Evolutionary conservation across 2,329 filamentous ascomycete species (phyloP).

Genomic region (Monilinia vaccinii-corymbosi): DNA sequence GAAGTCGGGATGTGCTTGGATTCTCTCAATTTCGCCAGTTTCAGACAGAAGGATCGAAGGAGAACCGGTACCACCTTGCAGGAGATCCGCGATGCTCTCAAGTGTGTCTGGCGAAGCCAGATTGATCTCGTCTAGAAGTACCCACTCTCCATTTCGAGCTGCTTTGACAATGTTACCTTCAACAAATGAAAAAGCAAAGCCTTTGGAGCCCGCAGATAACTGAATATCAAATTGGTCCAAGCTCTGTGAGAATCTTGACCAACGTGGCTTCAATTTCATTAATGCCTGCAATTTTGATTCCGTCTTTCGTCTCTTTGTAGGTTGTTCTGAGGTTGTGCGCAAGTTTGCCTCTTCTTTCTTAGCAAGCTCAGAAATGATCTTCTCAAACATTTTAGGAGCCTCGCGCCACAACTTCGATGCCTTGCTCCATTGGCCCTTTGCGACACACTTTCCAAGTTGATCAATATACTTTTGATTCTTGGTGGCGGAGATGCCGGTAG

Average conservation of each 20-base stretch:
- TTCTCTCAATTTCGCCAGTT: constrained; percentile 83
- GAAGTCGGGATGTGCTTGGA: constrained; percentile 85
- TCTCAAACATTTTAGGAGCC: constrained; percentile 77
- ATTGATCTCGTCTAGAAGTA: constrained; percentile 95
- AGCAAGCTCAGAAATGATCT: constrained; percentile 50
- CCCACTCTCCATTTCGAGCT: constrained; percentile 93
- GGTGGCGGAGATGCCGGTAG: constrained; percentile 74
- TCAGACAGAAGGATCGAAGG: constrained; percentile 88
- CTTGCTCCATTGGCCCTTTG: constrained; percentile 78
- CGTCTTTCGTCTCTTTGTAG: constrained; percentile 59
- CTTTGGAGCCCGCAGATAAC: constrained; percentile 60
- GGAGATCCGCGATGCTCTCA: constrained; percentile 83
- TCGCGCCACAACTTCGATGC: constrained; percentile 81
- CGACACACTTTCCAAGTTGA: constrained; percentile 68
- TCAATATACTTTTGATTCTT: constrained; percentile 85
- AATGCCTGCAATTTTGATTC: constrained; percentile 58
- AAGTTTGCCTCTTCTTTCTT: constrained; percentile 33
- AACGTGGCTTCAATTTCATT: constrained; percentile 52
- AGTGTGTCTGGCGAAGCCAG: constrained; percentile 89
- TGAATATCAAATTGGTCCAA: constrained; percentile 75
- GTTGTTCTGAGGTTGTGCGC: constrained; percentile 45
- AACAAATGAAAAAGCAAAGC: constrained; percentile 89
- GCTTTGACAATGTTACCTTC: constrained; percentile 96
- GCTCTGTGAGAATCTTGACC: constrained; percentile 70
- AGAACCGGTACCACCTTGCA: constrained; percentile 60